phyloP scores from a whole-genome alignment of 1,284 basidiomycete species.

The Farysia itapuensis region DNA sequence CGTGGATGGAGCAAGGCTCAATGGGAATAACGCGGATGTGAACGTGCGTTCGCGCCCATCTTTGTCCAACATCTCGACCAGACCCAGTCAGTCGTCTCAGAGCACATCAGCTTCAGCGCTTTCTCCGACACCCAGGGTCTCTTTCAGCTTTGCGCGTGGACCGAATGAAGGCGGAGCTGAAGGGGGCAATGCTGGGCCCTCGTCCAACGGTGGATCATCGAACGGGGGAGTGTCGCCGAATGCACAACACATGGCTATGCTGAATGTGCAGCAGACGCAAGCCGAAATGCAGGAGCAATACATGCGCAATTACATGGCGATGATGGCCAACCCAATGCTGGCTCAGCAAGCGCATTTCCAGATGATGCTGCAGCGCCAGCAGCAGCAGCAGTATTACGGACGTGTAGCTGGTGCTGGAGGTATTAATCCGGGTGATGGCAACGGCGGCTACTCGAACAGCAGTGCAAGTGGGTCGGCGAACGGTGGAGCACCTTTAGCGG shows the following conservation, averaged over 20 bases:
- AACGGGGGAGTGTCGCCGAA: no score
- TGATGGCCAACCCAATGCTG: constrained; percentile 33
- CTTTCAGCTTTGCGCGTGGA: no score
- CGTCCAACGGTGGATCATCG: no score
- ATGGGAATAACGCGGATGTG: no score
- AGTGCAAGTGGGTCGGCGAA: not conserved
- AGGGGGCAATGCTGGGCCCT: no score
- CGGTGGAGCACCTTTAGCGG: constrained; percentile 16
- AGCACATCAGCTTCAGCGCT: no score
- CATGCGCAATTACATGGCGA: constrained; percentile 42
- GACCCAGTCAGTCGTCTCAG: no score
- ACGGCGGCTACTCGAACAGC: not conserved
- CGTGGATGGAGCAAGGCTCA: no score
- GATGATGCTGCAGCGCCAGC: constrained; percentile 30
- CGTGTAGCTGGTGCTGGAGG: constrained; percentile 23
- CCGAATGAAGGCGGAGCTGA: no score
- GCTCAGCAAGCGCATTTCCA: constrained; percentile 36
- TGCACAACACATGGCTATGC: constrained; percentile 22
- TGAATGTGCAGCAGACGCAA: constrained; percentile 23
- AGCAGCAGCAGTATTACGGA: constrained; percentile 30
- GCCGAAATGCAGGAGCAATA: constrained; percentile 34
- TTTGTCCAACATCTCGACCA: no score
- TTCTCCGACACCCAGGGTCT: no score
- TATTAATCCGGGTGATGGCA: not conserved
- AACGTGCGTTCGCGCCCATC: no score